Evolutionary conservation across 352 stramenopile genomes (phyloP).

Genomic region (Phytophthora crassamura): DNA sequence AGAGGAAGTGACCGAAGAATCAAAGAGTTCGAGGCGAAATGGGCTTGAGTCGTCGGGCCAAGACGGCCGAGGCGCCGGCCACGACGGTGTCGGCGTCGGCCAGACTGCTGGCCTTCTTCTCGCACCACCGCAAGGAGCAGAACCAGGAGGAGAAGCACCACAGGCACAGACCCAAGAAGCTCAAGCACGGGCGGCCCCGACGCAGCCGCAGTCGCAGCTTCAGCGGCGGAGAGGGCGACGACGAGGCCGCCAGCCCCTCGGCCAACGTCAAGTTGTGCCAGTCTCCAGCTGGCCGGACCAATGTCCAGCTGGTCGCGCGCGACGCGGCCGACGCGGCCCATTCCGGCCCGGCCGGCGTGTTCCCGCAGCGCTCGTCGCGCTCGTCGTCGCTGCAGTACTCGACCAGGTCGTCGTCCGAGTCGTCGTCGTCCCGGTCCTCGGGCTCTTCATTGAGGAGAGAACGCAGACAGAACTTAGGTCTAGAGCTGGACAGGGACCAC

Average conservation of each 20-base stretch:
- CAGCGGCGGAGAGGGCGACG: slow-evolving; percentile 28
- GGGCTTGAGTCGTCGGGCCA: slow-evolving; percentile 38
- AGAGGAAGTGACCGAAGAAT: too few relatives aligned
- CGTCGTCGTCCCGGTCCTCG: slow-evolving; percentile 25
- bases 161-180: slow-evolving; percentile 13
- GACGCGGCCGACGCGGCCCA: slow-evolving; percentile 18
- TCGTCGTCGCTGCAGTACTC: slow-evolving; percentile 42
- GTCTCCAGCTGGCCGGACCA: slow-evolving; percentile 40
- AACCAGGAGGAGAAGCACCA: slow-evolving; percentile 2
- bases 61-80: slow-evolving; percentile 12
- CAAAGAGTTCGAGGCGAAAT: slow-evolving; percentile 5
- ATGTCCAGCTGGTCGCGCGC: slow-evolving; percentile 49
- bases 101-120: slow-evolving; percentile 43
- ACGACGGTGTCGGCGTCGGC: slow-evolving; percentile 20
- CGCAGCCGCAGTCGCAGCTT: slow-evolving; percentile 31
- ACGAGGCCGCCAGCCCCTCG: not conserved
- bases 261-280: slow-evolving; percentile 37
- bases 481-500: slow-evolving; percentile 7
- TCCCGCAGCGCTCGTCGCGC: slow-evolving; percentile 38
- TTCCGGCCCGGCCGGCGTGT: slow-evolving; percentile 24
- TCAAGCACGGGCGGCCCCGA: slow-evolving; percentile 7
- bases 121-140: slow-evolving; percentile 26
- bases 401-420: slow-evolving; percentile 32
- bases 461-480: slow-evolving; percentile 6
- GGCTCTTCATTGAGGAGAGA: slow-evolving; percentile 19